phyloP scores from a whole-genome alignment of 2,329 filamentous ascomycete species.

The Colletotrichum graminicola region DNA sequence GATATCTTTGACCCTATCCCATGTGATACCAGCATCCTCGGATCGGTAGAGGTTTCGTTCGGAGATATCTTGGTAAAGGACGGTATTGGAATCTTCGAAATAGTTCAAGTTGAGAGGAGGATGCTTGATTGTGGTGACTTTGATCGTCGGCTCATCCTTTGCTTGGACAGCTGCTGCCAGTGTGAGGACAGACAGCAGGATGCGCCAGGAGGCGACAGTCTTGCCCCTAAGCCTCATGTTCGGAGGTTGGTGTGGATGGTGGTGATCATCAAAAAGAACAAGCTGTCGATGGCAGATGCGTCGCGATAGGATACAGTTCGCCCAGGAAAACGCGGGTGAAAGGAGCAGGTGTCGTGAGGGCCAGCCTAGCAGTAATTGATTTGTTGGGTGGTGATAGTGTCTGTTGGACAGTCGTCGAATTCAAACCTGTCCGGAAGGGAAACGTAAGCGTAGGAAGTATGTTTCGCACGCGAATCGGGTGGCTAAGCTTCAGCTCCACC shows the following conservation, averaged over 20 bases:
- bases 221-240: conserved; percentile 68
- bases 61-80: conserved; percentile 78
- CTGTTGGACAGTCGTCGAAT: conserved; percentile 35
- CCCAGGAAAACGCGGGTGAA: conserved; percentile 10
- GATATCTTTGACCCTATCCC: conserved; percentile 75
- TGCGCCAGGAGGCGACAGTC: conserved; percentile 61
- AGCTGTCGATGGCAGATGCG: conserved; percentile 11
- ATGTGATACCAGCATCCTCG: conserved; percentile 81
- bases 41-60: conserved; percentile 80
- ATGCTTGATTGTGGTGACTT: conserved; percentile 73
- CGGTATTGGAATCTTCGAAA: conserved; percentile 88
- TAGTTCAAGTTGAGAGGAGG: conserved; percentile 81
- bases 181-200: conserved; percentile 64
- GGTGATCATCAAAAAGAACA: conserved; percentile 58
- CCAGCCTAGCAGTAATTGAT: conserved; percentile 39
- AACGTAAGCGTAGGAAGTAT: conserved; percentile 43
- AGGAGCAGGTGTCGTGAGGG: conserved; percentile 20
- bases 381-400: conserved; percentile 26
- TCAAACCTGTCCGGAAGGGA: conserved; percentile 35
- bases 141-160: conserved; percentile 76
- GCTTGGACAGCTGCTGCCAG: conserved; percentile 58
- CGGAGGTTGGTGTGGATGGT: conserved; percentile 50
- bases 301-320: conserved; percentile 15
- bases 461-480: conserved; percentile 43
- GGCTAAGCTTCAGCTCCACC: conserved; percentile 43